A percentile compares a stretch with the other conserved stretches of the same genome.
Conservation (phyloP, 768 basidiomycete species). For the Dendrothele bispora region DNA sequence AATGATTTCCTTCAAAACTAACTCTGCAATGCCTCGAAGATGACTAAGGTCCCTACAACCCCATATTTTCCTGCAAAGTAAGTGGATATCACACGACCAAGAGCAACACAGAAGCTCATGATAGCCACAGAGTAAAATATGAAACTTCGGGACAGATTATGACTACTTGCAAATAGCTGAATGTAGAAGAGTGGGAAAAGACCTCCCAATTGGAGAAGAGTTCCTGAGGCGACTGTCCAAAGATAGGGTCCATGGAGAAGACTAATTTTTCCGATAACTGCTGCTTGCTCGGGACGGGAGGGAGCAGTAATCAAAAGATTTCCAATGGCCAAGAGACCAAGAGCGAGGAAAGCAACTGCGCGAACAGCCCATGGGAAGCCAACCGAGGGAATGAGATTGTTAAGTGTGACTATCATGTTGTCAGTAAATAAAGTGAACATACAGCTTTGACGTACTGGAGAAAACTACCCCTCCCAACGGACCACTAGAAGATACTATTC, state of each 20-base stretch:
- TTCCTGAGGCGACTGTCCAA: not conserved
- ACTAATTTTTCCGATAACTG: not conserved
- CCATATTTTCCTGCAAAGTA: conserved; percentile 7
- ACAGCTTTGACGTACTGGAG: not conserved
- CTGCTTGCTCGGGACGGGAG: not conserved
- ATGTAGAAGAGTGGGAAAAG: conserved; percentile 5
- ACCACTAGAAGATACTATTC: conserved; percentile 2
- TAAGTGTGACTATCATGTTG: not conserved
- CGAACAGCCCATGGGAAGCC: conserved; percentile 2
- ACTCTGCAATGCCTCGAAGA: no score
- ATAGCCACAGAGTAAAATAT: conserved; percentile 3
- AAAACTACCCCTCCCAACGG: conserved; percentile 5
- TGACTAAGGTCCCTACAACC: not conserved
- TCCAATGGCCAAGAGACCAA: conserved; percentile 3
- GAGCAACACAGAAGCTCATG: conserved; percentile 1
- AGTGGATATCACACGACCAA: not conserved
- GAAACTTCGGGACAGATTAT: not conserved
- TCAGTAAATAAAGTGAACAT: not conserved
- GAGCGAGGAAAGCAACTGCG: conserved; percentile 1
- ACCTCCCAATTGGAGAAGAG: conserved; percentile 1
- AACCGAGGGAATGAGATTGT: not conserved
- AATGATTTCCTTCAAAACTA: no score
- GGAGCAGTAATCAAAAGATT: conserved; percentile 1
- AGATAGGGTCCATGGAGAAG: conserved; percentile 1
- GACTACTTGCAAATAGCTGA: conserved; percentile 3